Evolutionary conservation across 495 filamentous ascomycete genomes (phyloP).

Genomic region (Hypoxylon crocopeplum): DNA sequence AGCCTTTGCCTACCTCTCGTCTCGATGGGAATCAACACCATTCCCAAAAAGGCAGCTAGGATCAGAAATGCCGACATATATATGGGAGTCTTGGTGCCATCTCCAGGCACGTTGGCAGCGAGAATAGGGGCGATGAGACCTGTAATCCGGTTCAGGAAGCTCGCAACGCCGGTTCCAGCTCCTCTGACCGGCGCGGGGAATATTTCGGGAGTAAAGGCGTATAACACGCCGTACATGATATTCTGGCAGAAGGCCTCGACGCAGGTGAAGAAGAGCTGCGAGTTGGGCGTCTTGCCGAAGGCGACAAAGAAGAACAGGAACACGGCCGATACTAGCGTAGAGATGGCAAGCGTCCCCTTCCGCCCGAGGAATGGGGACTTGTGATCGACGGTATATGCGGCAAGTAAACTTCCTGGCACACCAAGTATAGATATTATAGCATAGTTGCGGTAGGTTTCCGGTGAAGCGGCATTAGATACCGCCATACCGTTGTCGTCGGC

Average conservation of each 20-base stretch:
- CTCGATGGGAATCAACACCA: slow-evolving; percentile 75
- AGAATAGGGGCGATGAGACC: slow-evolving; percentile 80
- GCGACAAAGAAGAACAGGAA: slow-evolving; percentile 69
- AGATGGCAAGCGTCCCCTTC: slow-evolving; percentile 71
- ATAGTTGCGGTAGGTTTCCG: slow-evolving; percentile 70
- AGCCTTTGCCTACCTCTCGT: slow-evolving; percentile 73
- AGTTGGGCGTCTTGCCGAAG: slow-evolving; percentile 65
- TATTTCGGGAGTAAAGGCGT: slow-evolving; percentile 84
- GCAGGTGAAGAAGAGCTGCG: slow-evolving; percentile 76
- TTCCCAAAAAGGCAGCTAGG: slow-evolving; percentile 67
- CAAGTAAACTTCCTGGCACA: slow-evolving; percentile 76
- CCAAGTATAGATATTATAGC: slow-evolving; percentile 76
- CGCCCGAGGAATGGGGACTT: slow-evolving; percentile 69
- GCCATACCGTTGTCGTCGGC: slow-evolving; percentile 7
- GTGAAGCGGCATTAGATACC: slow-evolving; percentile 29
- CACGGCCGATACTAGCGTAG: slow-evolving; percentile 72
- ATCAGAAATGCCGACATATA: slow-evolving; percentile 77
- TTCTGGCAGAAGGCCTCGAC: slow-evolving; percentile 77
- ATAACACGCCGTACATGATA: slow-evolving; percentile 88
- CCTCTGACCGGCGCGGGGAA: slow-evolving; percentile 81
- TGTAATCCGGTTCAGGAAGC: slow-evolving; percentile 72
- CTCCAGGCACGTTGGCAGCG: slow-evolving; percentile 71
- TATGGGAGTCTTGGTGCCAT: slow-evolving; percentile 72
- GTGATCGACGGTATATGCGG: slow-evolving; percentile 73
- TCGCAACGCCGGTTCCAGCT: slow-evolving; percentile 78